Base-by-base conservation (phyloP, 106 monocot species). In the Allium sativum region DNA sequence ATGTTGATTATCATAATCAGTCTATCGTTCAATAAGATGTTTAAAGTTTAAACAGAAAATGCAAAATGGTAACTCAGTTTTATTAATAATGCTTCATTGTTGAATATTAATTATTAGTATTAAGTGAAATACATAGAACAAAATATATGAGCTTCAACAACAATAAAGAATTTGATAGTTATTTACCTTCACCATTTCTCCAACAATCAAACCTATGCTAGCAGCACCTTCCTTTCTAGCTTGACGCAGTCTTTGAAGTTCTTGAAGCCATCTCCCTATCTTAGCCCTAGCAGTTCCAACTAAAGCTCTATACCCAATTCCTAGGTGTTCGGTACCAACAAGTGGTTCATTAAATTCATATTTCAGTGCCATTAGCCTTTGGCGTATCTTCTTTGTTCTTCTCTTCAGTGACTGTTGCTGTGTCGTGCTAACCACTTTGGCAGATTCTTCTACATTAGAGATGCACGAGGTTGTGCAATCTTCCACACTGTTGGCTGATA, bases 221-320 rank as follows among this genome's bases (percentile, higher is more conserved):
- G 81, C 73, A 76, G 90, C 81, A 43, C 90, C 90, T 10, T 48
- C 62, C 71, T 95, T 95, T 75, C 95, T 77, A 66, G 90, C 86
- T 61, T 87, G 95, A 22, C 90, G 81, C 75, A 84, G 75, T 70
- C 66, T 87, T 75, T 95, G 95, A 58, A 95, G 79, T 16, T 95
- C 90, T 52, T 95, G 90, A 70, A 95, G 74, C 95, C 95, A 95
- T 73, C 82, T 81, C 68, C 90, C 84, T 76, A 95, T 78, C 77
- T 87, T 95, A 31, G 67, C 79, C 70, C 85, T 90, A 56, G 90
- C 90, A 72, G 76, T 64, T 64, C 84, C 84, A 7, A 86, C 31
- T 18, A 71, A 56, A 59, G 79, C 73, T 78, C 77, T 86, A 17
- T 77, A 69, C 41, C 72, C 84, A 72, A 82, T 65, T 16, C 79